phyloP scores from a whole-genome alignment of 108 stramenopile species.

The Asterionellopsis glacialis region DNA sequence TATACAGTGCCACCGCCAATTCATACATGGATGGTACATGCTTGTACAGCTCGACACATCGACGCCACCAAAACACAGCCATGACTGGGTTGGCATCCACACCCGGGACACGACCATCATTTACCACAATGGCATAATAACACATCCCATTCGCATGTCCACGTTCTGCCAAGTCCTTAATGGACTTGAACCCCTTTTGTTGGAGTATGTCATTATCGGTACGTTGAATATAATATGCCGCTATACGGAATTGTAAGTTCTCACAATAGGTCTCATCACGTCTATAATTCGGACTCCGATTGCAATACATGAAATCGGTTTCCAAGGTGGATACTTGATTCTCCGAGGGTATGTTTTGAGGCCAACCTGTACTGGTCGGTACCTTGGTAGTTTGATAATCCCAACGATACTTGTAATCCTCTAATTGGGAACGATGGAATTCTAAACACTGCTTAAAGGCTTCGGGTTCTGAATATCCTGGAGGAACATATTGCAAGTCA shows the following conservation, averaged over 20 bases:
- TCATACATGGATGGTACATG: constrained; percentile 50
- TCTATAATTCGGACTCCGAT: constrained; percentile 10
- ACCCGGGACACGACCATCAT: constrained; percentile 37
- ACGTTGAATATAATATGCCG: constrained; percentile 10
- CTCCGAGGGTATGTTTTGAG: constrained; percentile 18
- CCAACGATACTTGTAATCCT: constrained; percentile 26
- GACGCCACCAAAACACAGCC: constrained; percentile 43
- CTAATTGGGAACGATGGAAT: constrained; percentile 16
- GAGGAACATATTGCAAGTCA: no score
- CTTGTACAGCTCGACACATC: constrained; percentile 18
- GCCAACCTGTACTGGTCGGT: not conserved
- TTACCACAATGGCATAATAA: constrained; percentile 32
- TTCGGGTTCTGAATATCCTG: constrained; percentile 16
- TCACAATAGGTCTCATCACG: constrained; percentile 5
- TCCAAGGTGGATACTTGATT: constrained; percentile 12
- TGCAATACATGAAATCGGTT: not conserved
- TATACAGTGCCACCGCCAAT: constrained; percentile 51
- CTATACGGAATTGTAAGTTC: constrained; percentile 6
- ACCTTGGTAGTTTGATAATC: constrained; percentile 15
- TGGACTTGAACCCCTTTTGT: constrained; percentile 18
- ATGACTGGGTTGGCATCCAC: constrained; percentile 36
- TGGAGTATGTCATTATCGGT: constrained; percentile 20
- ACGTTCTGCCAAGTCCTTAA: constrained; percentile 17
- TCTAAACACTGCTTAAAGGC: constrained; percentile 17
- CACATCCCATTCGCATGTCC: constrained; percentile 33